Conservation (phyloP, 495 filamentous ascomycete species). For the Apiosordaria backusii region DNA sequence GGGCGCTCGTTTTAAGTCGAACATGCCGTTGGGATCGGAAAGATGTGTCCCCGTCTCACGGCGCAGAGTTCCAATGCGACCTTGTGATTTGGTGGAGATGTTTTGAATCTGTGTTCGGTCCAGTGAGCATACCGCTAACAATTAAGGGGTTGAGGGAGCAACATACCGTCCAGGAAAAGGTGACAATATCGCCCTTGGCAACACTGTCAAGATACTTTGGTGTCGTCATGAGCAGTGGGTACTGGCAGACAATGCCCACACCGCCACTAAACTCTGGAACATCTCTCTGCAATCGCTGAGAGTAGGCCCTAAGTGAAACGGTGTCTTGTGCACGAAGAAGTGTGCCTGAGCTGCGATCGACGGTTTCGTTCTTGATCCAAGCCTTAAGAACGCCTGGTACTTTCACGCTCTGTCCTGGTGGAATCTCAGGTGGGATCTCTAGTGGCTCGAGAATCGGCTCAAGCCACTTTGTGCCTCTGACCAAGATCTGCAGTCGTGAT, state of each 20-base stretch:
- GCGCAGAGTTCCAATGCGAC: constrained; percentile 5
- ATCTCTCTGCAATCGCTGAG: constrained; percentile 20
- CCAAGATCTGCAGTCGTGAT: constrained; percentile 7
- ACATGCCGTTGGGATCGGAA: constrained; percentile 21
- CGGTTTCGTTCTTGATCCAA: constrained; percentile 25
- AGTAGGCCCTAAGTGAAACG: constrained; percentile 23
- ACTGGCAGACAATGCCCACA: constrained; percentile 16
- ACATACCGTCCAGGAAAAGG: constrained; percentile 25
- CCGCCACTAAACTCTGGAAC: constrained; percentile 25
- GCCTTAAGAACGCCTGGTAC: constrained; percentile 24
- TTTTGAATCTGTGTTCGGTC: constrained; percentile 21
- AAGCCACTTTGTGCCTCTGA: constrained; percentile 25
- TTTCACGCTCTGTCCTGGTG: constrained; percentile 19
- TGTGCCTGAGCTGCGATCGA: constrained; percentile 11
- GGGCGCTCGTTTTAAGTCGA: constrained; percentile 16
- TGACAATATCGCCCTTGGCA: constrained; percentile 23
- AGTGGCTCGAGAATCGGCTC: constrained; percentile 21
- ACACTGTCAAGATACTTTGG: constrained; percentile 30
- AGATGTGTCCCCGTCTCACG: constrained; percentile 18
- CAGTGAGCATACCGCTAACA: background rate
- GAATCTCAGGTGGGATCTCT: constrained; percentile 21
- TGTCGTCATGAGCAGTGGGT: constrained; percentile 22
- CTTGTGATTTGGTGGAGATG: constrained; percentile 25
- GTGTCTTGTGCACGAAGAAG: constrained; percentile 20
- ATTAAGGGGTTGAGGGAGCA: background rate